Base-by-base conservation (phyloP, 768 basidiomycete genomes). In the Suillus plorans region DNA sequence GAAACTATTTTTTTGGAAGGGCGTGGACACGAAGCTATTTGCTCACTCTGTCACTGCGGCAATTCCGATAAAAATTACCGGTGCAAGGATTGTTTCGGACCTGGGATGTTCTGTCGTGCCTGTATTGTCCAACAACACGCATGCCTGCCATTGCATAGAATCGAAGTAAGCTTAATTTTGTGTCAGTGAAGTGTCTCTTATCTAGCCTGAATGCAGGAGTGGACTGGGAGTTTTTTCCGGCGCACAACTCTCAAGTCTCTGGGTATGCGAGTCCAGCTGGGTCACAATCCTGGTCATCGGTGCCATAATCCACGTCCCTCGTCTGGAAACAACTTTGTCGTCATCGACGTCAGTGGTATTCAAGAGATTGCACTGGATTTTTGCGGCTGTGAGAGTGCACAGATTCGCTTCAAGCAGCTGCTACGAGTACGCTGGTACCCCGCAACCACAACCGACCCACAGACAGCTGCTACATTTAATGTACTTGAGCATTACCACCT, bases 391-490 rank as follows among this genome's bases (percentile, higher is more conserved):
- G 64, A 67, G n/a, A 53, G 16, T 1, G 62, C 62, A 9, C 52
- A 66, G 10, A 41, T 61, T 22, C 55, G 34, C 14, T 52, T 62
- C 45, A 65, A 56, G 14, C 78, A 81, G 62, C 72, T 82, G 8
- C 71, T 81, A 1, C 74, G 74, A 41, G 37, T 57, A 1, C 64
- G 72, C 0, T 66, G 73, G 45, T 81, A 69, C 42, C 79, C 80
- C 0, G 70, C 76, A 0, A 78, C 78, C 0, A 47, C 63, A 1
- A 31, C 44, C 0, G 63, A 70, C 13, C 80, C 79, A 0, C 64
- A 69, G 20, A 76, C 78, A 0, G 77, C 71, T 0, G 71, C 72
- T 0, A 79, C 76, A 0, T 75, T 80, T 56, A 49, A 62, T 0
- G 67, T 73, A 3, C 71, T 80, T 0, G 61, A 73, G n/a, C 55